Evolutionary conservation across 2,329 filamentous ascomycete species (phyloP).

Genomic region (Epichloe elymi): DNA sequence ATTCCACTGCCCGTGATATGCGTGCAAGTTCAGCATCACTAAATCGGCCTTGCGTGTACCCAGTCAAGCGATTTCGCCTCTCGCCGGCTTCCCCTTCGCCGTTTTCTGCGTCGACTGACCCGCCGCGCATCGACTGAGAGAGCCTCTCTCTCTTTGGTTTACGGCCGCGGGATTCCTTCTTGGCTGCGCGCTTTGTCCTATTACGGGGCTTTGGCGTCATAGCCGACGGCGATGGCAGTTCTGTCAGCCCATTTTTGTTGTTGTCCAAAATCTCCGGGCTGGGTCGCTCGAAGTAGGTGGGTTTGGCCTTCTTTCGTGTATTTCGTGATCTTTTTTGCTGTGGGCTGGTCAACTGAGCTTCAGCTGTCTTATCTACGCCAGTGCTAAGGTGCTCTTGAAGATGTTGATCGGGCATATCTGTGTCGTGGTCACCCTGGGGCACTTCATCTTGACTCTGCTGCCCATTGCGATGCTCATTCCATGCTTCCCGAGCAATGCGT

Average conservation of each 20-base stretch:
- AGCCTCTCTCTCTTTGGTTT: slow-evolving; percentile 8
- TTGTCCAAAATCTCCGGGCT: slow-evolving; percentile 9
- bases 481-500: slow-evolving; percentile 21
- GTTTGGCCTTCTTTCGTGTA: slow-evolving; percentile 35
- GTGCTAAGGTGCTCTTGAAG: slow-evolving; percentile 2
- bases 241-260: slow-evolving; percentile 8
- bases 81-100: slow-evolving; percentile 7
- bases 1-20: slow-evolving; percentile 28
- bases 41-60: slow-evolving; percentile 28
- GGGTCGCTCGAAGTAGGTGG: slow-evolving; percentile 28
- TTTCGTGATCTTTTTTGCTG: slow-evolving; percentile 17
- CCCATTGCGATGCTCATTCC: slow-evolving; percentile 20
- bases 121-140: slow-evolving; percentile 13
- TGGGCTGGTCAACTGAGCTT: slow-evolving; percentile 2
- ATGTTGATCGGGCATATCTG: slow-evolving; percentile 4
- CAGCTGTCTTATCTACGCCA: slow-evolving; percentile 3
- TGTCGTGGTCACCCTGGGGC: slow-evolving; percentile 1
- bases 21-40: slow-evolving; percentile 28
- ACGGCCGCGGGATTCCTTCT: slow-evolving; percentile 10
- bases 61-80: slow-evolving; percentile 14
- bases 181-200: slow-evolving; percentile 17
- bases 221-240: slow-evolving; percentile 22
- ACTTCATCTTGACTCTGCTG: slow-evolving; percentile 11
- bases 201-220: slow-evolving; percentile 17
- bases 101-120: slow-evolving; percentile 9